Percentiles rank a stretch among this genome's conserved stretches.
phyloP scores from a whole-genome alignment of 768 basidiomycete species.

The Tulasnella sp. region DNA sequence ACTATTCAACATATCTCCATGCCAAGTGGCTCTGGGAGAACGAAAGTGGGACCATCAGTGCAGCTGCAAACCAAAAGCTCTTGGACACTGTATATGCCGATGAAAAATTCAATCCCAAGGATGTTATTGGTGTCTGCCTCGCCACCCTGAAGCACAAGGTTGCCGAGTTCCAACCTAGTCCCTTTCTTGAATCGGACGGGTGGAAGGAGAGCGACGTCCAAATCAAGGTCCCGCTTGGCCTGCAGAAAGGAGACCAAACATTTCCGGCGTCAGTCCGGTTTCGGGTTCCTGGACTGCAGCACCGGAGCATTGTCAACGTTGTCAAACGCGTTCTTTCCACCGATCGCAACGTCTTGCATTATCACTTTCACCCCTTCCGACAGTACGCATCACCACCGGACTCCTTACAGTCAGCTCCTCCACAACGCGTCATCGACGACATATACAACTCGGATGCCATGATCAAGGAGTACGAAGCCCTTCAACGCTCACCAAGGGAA shows the following conservation, averaged over 20 bases:
- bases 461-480: conserved; percentile 15
- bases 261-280: neutral
- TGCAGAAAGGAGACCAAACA: neutral
- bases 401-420: neutral
- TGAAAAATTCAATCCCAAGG: neutral
- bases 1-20: neutral
- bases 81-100: neutral
- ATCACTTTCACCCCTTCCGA: conserved; percentile 12
- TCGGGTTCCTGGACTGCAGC: neutral
- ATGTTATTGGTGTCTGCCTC: neutral
- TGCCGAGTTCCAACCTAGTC: conserved; percentile 14
- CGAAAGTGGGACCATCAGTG: neutral
- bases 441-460: conserved; percentile 21
- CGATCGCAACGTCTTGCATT: neutral
- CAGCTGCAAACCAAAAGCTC: neutral
- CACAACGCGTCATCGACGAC: conserved; percentile 14
- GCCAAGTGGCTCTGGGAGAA: neutral
- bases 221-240: conserved; percentile 5
- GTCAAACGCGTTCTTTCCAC: neutral
- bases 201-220: neutral
- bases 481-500: neutral
- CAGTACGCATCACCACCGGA: neutral
- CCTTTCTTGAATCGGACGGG: neutral
- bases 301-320: conserved; percentile 1
- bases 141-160: neutral